Evolutionary conservation across 2,329 filamentous ascomycete genomes (phyloP).

Genomic region (Ascochyta koolunga): DNA sequence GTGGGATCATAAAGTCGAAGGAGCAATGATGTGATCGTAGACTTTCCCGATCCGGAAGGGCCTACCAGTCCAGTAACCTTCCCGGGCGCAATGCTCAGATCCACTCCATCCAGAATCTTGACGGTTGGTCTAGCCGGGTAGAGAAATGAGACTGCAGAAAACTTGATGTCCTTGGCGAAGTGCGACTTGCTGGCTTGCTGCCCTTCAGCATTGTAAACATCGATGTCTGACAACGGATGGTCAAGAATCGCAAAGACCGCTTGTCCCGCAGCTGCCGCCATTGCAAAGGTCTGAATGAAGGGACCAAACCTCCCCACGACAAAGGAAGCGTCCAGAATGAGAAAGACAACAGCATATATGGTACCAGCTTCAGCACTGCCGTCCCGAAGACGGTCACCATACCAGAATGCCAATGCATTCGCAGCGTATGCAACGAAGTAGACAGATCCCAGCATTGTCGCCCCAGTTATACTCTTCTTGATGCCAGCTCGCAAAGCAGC

Average conservation of each 20-base stretch:
- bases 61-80: conserved; percentile 55
- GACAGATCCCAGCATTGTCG: conserved; percentile 51
- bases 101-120: conserved; percentile 48
- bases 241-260: conserved; percentile 55
- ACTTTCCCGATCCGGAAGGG: conserved; percentile 53
- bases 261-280: conserved; percentile 59
- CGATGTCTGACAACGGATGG: conserved; percentile 46
- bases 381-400: conserved; percentile 44
- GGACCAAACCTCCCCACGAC: conserved; percentile 68
- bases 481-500: conserved; percentile 46
- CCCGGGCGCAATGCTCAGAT: conserved; percentile 46
- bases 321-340: conserved; percentile 68
- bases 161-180: conserved; percentile 40
- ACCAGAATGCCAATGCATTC: conserved; percentile 55
- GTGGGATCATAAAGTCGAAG: conserved; percentile 49
- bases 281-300: conserved; percentile 62
- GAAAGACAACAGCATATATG: conserved; percentile 68
- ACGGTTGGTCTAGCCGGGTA: conserved; percentile 53
- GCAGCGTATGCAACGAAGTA: conserved; percentile 55
- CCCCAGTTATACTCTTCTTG: conserved; percentile 50
- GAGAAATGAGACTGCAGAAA: conserved; percentile 50
- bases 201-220: conserved; percentile 46
- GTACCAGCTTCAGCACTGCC: conserved; percentile 53
- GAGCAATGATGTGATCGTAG: conserved; percentile 52
- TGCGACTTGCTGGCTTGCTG: conserved; percentile 21